phyloP scores from a whole-genome alignment of 2,329 filamentous ascomycete genomes.

The Blumeria graminis region DNA sequence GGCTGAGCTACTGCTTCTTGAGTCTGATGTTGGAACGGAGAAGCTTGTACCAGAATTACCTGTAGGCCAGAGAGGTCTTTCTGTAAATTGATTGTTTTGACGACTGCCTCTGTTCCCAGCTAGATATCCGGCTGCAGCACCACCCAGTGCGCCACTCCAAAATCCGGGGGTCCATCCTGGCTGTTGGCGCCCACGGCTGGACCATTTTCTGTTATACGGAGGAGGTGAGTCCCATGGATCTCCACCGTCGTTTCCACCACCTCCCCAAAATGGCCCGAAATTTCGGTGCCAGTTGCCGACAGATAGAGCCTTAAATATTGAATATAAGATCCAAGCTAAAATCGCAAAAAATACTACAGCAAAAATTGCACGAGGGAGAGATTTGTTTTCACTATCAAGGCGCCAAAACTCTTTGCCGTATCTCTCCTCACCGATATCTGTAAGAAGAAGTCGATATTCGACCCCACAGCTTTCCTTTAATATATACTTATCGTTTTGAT shows the following conservation, averaged over 20 bases:
- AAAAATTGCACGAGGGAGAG: constrained; percentile 26
- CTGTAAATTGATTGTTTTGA: constrained; percentile 8
- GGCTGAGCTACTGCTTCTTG: constrained; percentile 17
- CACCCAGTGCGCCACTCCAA: constrained; percentile 37
- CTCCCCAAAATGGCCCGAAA: constrained; percentile 12
- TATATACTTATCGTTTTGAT: constrained; percentile 58
- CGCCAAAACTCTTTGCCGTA: constrained; percentile 23
- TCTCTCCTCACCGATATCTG: constrained; percentile 45
- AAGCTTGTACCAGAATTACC: constrained; percentile 7
- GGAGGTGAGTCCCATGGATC: constrained; percentile 13
- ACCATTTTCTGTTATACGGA: constrained; percentile 13
- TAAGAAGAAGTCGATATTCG: constrained; percentile 63
- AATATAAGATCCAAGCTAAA: constrained; percentile 35
- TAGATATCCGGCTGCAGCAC: constrained; percentile 43
- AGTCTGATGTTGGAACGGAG: constrained; percentile 6
- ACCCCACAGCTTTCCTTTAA: constrained; percentile 81
- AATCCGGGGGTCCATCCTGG: constrained; percentile 48
- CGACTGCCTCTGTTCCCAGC: constrained; percentile 27
- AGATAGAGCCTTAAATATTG: constrained; percentile 18
- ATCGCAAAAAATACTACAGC: constrained; percentile 35
- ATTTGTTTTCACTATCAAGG: constrained; percentile 8
- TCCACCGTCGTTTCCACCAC: constrained; percentile 17
- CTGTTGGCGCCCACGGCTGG: constrained; percentile 9
- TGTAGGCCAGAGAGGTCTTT: constrained; percentile 7
- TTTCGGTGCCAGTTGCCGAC: constrained; percentile 13